Base-by-base conservation (phyloP, 331 rosid species). In the Quercus tomentella region DNA sequence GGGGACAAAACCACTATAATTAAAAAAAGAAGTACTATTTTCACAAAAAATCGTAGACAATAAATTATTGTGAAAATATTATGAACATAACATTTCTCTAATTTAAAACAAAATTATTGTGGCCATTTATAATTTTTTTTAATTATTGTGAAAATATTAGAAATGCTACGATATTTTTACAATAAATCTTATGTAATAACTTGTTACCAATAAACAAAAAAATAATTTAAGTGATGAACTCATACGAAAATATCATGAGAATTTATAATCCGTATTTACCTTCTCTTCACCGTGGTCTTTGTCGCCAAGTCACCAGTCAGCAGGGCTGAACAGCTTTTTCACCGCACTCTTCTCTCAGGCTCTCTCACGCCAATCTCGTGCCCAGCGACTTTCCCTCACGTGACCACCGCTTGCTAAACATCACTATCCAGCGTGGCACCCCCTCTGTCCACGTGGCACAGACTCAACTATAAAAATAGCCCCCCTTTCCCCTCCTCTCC, bases 391-490 rank as follows among this genome's bases (percentile, higher is more conserved):
- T 4, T 18, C 28, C 51, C 78, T 76, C 87, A 83, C 84, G 82
- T 76, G 82, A 41, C 30, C 14, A 9, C 70, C 45, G 72, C 72
- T 56, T 54, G 61, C 55, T 65, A 75, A 78, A 7, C 85, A 77
- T 72, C 20, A 65, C 2, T n/a, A 49, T 80, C 89, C 82, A 20
- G 75, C 75, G 66, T 83, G 93, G 86, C 80, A 49, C 6, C 4
- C 5, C 7, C 1, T 25, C 1, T 0, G 45, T 65, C 90, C 87
- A 87, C 93, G 93, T 93, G 88, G 89, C 77, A 69, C 23, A 66
- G 25, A 22, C 77, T 73, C 20, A 79, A 52, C 82, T 81, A 87
- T 88, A 88, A 70, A 85, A 78, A 1, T 18, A 22, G 12, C 5
- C 63, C 21, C 23, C 54, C 66, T 70, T 75, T 18, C 1, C 76